phyloP scores from a whole-genome alignment of 1,284 basidiomycete genomes.

The Thelephora terrestris region DNA sequence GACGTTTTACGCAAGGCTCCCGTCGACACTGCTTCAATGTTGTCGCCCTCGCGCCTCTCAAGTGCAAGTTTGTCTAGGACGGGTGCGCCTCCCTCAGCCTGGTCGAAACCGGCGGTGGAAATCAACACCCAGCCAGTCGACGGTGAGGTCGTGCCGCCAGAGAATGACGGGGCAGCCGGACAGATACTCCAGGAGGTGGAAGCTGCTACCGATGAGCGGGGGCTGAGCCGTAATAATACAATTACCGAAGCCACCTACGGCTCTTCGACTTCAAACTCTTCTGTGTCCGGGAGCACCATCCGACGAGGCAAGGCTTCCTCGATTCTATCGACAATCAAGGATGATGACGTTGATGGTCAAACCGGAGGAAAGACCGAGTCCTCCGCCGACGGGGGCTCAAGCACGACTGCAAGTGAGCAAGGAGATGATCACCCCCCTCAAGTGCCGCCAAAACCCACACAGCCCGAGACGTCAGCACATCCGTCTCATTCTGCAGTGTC shows the following conservation, averaged over 20 bases:
- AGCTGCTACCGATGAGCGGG: conserved; percentile 15
- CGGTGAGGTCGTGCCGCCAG: conserved; percentile 34
- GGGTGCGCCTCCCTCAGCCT: conserved; percentile 33
- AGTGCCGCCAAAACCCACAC: background rate
- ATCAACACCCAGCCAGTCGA: conserved; percentile 40
- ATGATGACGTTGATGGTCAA: conserved; percentile 14
- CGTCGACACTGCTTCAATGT: conserved; percentile 12
- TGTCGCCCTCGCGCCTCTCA: conserved; percentile 10
- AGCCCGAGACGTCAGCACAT: conserved; percentile 8
- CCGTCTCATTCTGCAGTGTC: conserved; percentile 26
- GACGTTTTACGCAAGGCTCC: conserved; percentile 47
- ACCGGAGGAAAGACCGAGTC: background rate
- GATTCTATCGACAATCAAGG: conserved; percentile 28
- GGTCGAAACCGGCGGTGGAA: conserved; percentile 51
- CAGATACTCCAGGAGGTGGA: conserved; percentile 43
- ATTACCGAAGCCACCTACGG: conserved; percentile 15
- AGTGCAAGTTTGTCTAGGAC: conserved; percentile 8
- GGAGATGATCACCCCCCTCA: too few species aligned
- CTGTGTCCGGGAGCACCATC: conserved; percentile 29
- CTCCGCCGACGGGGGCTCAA: background rate
- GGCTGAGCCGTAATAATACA: conserved; percentile 13
- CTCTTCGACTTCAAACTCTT: conserved; percentile 13
- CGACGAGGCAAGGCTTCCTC: conserved; percentile 30
- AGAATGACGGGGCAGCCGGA: conserved; percentile 30
- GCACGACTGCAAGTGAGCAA: too few species aligned